phyloP scores from a whole-genome alignment of 371 early-diverging fungal genomes.

The Syncephalastrum sp. region DNA sequence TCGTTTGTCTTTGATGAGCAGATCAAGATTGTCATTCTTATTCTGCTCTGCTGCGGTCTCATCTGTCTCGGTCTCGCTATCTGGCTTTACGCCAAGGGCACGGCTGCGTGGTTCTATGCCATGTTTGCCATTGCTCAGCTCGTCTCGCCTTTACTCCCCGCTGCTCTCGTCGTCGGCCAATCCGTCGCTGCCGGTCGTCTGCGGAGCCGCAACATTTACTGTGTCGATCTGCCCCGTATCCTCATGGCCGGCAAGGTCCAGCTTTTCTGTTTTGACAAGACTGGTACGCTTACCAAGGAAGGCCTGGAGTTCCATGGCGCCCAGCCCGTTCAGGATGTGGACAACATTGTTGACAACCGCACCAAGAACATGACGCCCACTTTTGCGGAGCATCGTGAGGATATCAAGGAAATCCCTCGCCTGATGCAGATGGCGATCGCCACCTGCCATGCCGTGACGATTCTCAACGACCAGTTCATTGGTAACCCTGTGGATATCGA shows the following conservation, averaged over 20 bases:
- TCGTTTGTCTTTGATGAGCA: slow-evolving; percentile 70
- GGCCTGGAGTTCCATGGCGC: slow-evolving; percentile 62
- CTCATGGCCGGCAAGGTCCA: slow-evolving; percentile 91
- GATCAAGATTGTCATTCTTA: slow-evolving; percentile 64
- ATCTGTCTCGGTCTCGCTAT: slow-evolving; percentile 51
- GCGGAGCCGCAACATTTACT: slow-evolving; percentile 61
- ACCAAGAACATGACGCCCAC: slow-evolving; percentile 12
- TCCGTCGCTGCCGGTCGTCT: slow-evolving; percentile 76
- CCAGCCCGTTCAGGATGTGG: slow-evolving; percentile 23
- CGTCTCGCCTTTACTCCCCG: slow-evolving; percentile 65
- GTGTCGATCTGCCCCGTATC: slow-evolving; percentile 82
- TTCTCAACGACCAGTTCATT: slow-evolving; percentile 66
- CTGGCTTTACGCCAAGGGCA: slow-evolving; percentile 48
- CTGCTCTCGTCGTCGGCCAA: slow-evolving; percentile 69
- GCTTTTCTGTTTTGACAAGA: slow-evolving; percentile 85
- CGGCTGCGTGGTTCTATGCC: slow-evolving; percentile 61
- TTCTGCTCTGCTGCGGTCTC: slow-evolving; percentile 59
- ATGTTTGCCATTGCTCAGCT: slow-evolving; percentile 75
- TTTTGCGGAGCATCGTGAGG: slow-evolving; percentile 31
- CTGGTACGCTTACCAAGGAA: slow-evolving; percentile 68
- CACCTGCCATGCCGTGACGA: slow-evolving; percentile 81
- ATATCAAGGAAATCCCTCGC: slow-evolving; percentile 33
- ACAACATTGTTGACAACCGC: slow-evolving; percentile 31
- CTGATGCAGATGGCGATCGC: slow-evolving; percentile 66
- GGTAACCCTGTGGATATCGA: slow-evolving; percentile 95